phyloP scores from a whole-genome alignment of 192 early-diverging fungal genomes.

The Podila horticola region DNA sequence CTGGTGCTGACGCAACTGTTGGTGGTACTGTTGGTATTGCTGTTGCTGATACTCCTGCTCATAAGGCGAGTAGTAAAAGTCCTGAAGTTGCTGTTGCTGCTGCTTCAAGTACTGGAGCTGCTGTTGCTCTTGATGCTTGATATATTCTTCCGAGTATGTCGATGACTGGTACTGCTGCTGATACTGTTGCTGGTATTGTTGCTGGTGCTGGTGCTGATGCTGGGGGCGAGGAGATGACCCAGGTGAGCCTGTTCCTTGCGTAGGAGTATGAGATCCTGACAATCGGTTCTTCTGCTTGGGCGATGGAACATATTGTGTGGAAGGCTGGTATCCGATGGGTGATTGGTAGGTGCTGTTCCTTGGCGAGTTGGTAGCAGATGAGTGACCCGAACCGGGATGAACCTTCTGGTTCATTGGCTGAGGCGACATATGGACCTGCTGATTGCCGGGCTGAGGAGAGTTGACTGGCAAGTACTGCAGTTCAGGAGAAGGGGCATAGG shows the following conservation, averaged over 20 bases:
- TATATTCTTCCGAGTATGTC: constrained; percentile 29
- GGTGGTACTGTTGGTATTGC: constrained; percentile 43
- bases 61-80: constrained; percentile 39
- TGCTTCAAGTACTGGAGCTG: constrained; percentile 33
- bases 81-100: constrained; percentile 46
- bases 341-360: constrained; percentile 27
- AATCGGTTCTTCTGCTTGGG: constrained; percentile 47
- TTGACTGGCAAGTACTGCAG: constrained; percentile 14
- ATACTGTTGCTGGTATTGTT: constrained; percentile 16
- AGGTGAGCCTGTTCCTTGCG: constrained; percentile 6
- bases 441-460: constrained; percentile 29
- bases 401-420: constrained; percentile 10
- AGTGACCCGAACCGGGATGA: background rate
- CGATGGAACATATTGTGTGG: constrained; percentile 38
- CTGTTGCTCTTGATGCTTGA: constrained; percentile 29
- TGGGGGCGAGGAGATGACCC: constrained; percentile 27
- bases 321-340: constrained; percentile 15
- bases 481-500: constrained; percentile 19
- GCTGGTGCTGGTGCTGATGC: constrained; percentile 41
- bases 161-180: constrained; percentile 15
- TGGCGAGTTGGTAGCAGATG: constrained; percentile 1
- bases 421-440: constrained; percentile 19
- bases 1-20: constrained; percentile 40
- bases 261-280: constrained; percentile 26
- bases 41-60: constrained; percentile 49